phyloP scores from a whole-genome alignment of 1,139 yeast species.

The Yamadazyma pseudoaaseri region DNA sequence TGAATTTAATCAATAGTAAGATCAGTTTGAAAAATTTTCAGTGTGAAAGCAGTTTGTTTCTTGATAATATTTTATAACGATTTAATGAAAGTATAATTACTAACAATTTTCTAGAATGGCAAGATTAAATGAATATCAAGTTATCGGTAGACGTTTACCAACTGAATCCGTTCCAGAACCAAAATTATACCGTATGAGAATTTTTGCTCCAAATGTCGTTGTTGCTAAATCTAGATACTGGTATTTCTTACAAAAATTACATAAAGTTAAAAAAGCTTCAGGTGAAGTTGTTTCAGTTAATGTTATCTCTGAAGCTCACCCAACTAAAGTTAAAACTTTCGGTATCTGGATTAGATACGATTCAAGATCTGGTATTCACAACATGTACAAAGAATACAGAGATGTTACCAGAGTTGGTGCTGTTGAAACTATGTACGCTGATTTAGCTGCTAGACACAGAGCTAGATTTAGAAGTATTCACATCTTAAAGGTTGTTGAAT shows the following conservation, averaged over 20 bases:
- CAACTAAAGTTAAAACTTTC: constrained; percentile 99
- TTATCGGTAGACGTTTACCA: constrained; percentile 99
- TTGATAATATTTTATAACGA: no score
- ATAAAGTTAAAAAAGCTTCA: constrained; percentile 99
- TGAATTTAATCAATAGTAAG: no score
- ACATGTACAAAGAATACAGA: constrained; percentile 99
- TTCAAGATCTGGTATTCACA: constrained; percentile 99
- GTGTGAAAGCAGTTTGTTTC: no score
- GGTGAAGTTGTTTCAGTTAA: constrained; percentile 98
- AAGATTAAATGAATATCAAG: constrained; percentile 99
- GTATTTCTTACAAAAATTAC: constrained; percentile 99
- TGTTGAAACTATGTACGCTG: constrained; percentile 98
- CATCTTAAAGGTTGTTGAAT: constrained; percentile 98
- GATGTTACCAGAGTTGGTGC: constrained; percentile 99
- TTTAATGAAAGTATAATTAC: no score
- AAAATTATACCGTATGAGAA: constrained; percentile 99
- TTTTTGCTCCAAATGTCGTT: constrained; percentile 98
- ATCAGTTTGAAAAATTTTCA: no score
- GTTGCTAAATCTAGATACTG: constrained; percentile 99
- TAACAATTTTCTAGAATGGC: constrained; percentile 44
- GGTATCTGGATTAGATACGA: constrained; percentile 99
- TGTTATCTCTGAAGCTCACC: constrained; percentile 90
- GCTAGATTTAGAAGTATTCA: constrained; percentile 99
- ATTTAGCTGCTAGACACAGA: constrained; percentile 99
- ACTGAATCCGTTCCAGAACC: constrained; percentile 99